These are phyloP conservation scores for Middelhovenomyces tepae DNA, from an alignment of 805 yeast species.

Conservation along the genomic window DNA sequence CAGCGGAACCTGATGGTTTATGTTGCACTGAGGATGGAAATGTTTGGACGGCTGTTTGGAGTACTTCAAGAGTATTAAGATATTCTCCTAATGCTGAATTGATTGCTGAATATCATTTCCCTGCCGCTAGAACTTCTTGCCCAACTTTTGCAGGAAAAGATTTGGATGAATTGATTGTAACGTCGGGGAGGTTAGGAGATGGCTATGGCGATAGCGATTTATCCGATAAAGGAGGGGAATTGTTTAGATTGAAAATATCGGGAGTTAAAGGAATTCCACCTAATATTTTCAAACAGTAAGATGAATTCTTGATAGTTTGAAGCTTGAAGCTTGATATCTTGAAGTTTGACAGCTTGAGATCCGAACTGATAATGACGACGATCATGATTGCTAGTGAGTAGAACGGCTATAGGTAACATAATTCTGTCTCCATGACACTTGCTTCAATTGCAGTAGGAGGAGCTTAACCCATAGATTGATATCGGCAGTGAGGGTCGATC, in stretches of 20 bases:
- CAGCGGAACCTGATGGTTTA: slow-evolving; percentile 81
- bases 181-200: slow-evolving; percentile 50
- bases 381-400: background rate
- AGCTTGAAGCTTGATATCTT: slow-evolving; percentile 3
- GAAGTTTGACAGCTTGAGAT: background rate
- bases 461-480: too few relatives aligned
- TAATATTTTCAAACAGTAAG: slow-evolving; percentile 6
- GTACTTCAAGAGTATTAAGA: slow-evolving; percentile 48
- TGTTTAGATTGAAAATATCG: slow-evolving; percentile 18
- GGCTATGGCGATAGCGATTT: slow-evolving; percentile 22
- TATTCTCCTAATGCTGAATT: slow-evolving; percentile 42
- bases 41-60: slow-evolving; percentile 62
- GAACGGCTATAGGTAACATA: too few relatives aligned
- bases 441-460: too few relatives aligned
- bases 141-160: slow-evolving; percentile 58
- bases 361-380: background rate
- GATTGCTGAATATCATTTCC: slow-evolving; percentile 44
- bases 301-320: slow-evolving; percentile 5
- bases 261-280: slow-evolving; percentile 16
- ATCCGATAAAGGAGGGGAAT: slow-evolving; percentile 21
- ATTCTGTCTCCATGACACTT: too few relatives aligned
- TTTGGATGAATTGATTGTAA: slow-evolving; percentile 51
- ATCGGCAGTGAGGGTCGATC: too few relatives aligned
- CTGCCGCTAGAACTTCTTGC: slow-evolving; percentile 55
- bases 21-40: slow-evolving; percentile 45